Base-by-base conservation (phyloP, 2,329 filamentous ascomycete species). In the Exophiala viscosa region DNA sequence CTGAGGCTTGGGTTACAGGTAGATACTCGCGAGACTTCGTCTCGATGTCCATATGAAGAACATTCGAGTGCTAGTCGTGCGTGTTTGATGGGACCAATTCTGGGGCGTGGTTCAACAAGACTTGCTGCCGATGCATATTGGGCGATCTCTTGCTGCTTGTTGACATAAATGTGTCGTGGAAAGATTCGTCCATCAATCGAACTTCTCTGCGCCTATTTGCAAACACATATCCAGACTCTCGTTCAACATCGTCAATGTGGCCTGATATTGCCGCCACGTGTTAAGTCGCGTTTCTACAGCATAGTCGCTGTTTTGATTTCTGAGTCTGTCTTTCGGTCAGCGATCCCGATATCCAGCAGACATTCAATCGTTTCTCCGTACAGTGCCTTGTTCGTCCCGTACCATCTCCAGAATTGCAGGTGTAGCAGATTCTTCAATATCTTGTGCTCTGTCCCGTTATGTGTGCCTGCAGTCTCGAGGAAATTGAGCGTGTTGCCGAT, bases 141-240 rank as follows among this genome's bases (percentile, higher is more conserved):
- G 23, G 23, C 23, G 23, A 28, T 28, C 2, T 28, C 23, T 28
- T 7, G 23, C 23, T 28, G 23, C 23, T 28, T 7, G 5, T 28
- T 7, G 23, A 28, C 23, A 28, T 28, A 28, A 7, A 5, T 28
- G 23, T 28, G 23, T 28, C 5, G 23, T 2, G 5, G 23, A 28
- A 5, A 28, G 23, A 7, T 28, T 28, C 8, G 23, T 4, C 23
- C 23, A 7, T 28, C 23, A 5, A 36, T 36, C 34, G 14, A 7
- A 36, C 34, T 36, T 17, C 11, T 42, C 40, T n/a, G 40, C 40
- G 6, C 40, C 40, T 9, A 42, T 18, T 23, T 42, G 40, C 7
- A 77, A 62, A 62, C 75, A 77, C 14, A 70, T 72, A 18, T 70
- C 70, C 60, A 76, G 62, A 56, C 71, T 76, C 57, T 76, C 73